These are phyloP conservation scores for Nicotiana sylvestris DNA, from an alignment of 257 asterid genomes.

Conservation along the genomic window DNA sequence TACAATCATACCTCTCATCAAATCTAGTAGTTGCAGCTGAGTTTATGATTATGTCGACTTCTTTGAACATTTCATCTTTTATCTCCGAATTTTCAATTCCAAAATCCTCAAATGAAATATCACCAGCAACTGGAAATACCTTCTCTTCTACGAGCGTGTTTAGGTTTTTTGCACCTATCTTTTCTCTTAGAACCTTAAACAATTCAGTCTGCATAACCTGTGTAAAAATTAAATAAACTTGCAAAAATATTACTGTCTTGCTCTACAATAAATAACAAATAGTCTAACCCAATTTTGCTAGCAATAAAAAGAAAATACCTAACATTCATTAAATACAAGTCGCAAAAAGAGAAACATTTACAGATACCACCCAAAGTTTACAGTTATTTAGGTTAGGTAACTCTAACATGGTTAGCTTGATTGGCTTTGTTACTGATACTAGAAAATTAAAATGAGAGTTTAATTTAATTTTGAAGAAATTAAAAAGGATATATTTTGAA, in stretches of 20 bases:
- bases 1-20: constrained; percentile 29
- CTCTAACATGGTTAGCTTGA: no score
- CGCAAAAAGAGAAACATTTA: no score
- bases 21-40: constrained; percentile 66
- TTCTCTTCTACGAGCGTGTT: constrained; percentile 18
- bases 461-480: no score
- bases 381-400: no score
- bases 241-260: neutral
- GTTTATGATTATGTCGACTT: constrained; percentile 44
- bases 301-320: no score
- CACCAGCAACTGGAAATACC: constrained; percentile 25
- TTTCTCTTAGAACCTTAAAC: constrained; percentile 19
- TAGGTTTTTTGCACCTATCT: constrained; percentile 9
- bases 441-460: no score
- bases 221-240: neutral
- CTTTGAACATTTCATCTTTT: constrained; percentile 29
- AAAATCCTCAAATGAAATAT: constrained; percentile 25
- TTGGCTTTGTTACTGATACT: no score
- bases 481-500: no score
- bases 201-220: constrained; percentile 16
- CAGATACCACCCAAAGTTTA: no score
- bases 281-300: no score
- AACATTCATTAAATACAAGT: no score
- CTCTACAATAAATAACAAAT: neutral
- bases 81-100: constrained; percentile 20